Base-by-base conservation (phyloP, 192 early-diverging fungal genomes). In the Umbelopsis ramanniana region DNA sequence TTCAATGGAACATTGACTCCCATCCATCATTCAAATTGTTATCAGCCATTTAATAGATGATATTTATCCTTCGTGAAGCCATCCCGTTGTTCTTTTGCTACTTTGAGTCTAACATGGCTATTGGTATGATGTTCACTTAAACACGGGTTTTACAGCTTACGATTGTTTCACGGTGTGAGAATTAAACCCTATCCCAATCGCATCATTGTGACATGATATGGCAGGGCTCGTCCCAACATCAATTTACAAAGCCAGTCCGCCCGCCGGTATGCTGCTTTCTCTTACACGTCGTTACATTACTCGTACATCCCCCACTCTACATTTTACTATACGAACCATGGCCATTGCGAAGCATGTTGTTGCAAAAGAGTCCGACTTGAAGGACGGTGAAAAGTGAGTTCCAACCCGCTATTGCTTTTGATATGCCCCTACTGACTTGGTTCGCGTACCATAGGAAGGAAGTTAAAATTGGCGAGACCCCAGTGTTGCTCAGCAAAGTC, bases 381-480 rank as follows among this genome's bases (percentile, higher is more conserved):
- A 68, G 45, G 67, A 68, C 22, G 67, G 67, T 68, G 67, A 68
- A 47, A 22, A 33, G 67, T 35, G 46, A 68, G 23, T n/a, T 47
- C 6, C 0, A 53, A 23, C 9, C 22, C 24, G 11, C 10, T 21
- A 21, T 10, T 9, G 11, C 0, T 6, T 53, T 7, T 21, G 15
- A 9, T 6, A 1, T 3, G n/a, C 55, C 24, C 29, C 12, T 19
- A 37, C 57, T 63, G 15, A 37, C 14, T 29, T 19, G 0, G 33
- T 38, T 14, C 33, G 57, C 4, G 26, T 5, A 15, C 35, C 46
- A 3, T 38, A 80, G 78, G n/a, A 76, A 80, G 52, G 78, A 80
- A 69, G 43, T 80, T 7, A 23, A n/a, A 5, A 17, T 75, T 4
- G 70, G 66, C 46, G 67, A 55, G 6, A n/a, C 23, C 7, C 60